Evolutionary conservation across 164 flowering plant species (phyloP).

Genomic region (Vitis vinifera): ASM3070453v1 NC_081811.1:4097001-4097500

Average conservation of each 20-base stretch:
- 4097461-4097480: not conserved
- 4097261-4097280: conserved; percentile 2
- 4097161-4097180: conserved; percentile 23
- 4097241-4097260: conserved; percentile 4
- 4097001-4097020: not conserved
- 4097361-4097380: conserved; percentile 22
- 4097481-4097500: too few relatives aligned
- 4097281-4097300: not conserved
- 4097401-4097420: not conserved
- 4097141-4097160: conserved; percentile 10
- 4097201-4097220: conserved; percentile 9
- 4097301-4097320: not conserved
- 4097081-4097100: not conserved
- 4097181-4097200: not conserved
- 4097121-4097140: conserved; percentile 22
- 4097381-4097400: not conserved
- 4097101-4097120: not conserved
- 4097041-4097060: too few relatives aligned
- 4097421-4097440: not conserved
- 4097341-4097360: conserved; percentile 15
- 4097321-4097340: conserved; percentile 20
- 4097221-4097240: conserved; percentile 2
- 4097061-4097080: not conserved
- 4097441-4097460: not conserved
- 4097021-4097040: too few relatives aligned